These are phyloP conservation scores for Leptographium radiaticola DNA, from an alignment of 2,329 filamentous ascomycete species.

Conservation along the genomic window DNA sequence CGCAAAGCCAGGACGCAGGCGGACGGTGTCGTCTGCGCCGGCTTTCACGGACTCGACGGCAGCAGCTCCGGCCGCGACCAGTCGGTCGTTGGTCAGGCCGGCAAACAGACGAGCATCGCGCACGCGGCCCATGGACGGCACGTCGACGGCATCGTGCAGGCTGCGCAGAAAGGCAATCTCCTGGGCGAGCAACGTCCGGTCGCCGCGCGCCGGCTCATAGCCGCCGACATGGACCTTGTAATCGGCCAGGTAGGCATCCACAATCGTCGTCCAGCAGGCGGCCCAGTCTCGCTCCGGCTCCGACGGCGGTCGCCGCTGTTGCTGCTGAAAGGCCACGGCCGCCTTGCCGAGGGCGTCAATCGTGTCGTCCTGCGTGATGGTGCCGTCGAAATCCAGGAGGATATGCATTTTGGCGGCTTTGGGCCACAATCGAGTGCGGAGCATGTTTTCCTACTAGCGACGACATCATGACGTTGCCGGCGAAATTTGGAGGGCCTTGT, in stretches of 20 bases:
- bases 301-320: not conserved
- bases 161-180: constrained; percentile 32
- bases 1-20: constrained; percentile 7
- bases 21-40: not conserved
- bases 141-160: constrained; percentile 28
- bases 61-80: constrained; percentile 25
- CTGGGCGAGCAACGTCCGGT: constrained; percentile 21
- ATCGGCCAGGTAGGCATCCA: constrained; percentile 31
- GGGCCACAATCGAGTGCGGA: not conserved
- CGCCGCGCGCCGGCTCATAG: constrained; percentile 19
- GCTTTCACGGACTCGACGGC: constrained; percentile 14
- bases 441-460: not conserved
- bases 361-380: constrained; percentile 42
- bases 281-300: constrained; percentile 14
- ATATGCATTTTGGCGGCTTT: constrained; percentile 23
- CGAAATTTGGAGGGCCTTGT: not conserved
- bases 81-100: constrained; percentile 19
- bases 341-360: constrained; percentile 32
- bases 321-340: constrained; percentile 24
- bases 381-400: constrained; percentile 47
- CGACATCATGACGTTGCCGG: not conserved
- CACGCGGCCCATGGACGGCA: constrained; percentile 31
- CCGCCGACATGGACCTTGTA: constrained; percentile 18
- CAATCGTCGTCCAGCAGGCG: constrained; percentile 29
- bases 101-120: constrained; percentile 30